These are phyloP conservation scores for Brassica juncea DNA, from an alignment of 345 rosid genomes.

Conservation along the genomic window DNA sequence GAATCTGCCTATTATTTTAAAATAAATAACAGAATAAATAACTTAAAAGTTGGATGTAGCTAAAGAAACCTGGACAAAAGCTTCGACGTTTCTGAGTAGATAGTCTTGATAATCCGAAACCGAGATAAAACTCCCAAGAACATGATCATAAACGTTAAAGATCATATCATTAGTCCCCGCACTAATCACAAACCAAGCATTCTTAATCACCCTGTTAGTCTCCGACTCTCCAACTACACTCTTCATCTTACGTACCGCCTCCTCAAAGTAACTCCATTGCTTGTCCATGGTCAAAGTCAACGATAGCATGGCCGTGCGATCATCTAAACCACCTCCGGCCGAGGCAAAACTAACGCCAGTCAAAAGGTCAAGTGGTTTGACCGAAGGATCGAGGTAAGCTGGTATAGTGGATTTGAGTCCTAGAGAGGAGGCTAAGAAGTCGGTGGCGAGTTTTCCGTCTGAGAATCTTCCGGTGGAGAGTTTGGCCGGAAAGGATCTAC, in stretches of 20 bases:
- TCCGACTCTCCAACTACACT: constrained; percentile 34
- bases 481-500: constrained; percentile 35
- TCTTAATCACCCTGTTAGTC: constrained; percentile 31
- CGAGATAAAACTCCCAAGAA: constrained; percentile 14
- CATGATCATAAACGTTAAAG: constrained; percentile 31
- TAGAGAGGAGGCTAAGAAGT: constrained; percentile 35
- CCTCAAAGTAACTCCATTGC: constrained; percentile 41
- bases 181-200: constrained; percentile 40
- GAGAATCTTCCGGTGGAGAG: constrained; percentile 44
- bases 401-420: constrained; percentile 43
- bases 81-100: constrained; percentile 24
- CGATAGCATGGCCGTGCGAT: constrained; percentile 18
- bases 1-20: neutral
- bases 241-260: constrained; percentile 32
- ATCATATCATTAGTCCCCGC: constrained; percentile 44
- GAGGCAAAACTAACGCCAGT: constrained; percentile 49
- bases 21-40: neutral
- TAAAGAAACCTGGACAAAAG: constrained; percentile 21
- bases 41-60: neutral
- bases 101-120: constrained; percentile 35
- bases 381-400: constrained; percentile 39
- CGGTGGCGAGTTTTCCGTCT: constrained; percentile 44
- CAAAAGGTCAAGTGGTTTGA: constrained; percentile 28
- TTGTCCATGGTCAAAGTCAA: constrained; percentile 17
- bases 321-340: constrained; percentile 45